Evolutionary conservation across 768 basidiomycete species (phyloP), one percentile per base, ranked within the genome.

Genomic region (Amanita rubescens): DNA sequence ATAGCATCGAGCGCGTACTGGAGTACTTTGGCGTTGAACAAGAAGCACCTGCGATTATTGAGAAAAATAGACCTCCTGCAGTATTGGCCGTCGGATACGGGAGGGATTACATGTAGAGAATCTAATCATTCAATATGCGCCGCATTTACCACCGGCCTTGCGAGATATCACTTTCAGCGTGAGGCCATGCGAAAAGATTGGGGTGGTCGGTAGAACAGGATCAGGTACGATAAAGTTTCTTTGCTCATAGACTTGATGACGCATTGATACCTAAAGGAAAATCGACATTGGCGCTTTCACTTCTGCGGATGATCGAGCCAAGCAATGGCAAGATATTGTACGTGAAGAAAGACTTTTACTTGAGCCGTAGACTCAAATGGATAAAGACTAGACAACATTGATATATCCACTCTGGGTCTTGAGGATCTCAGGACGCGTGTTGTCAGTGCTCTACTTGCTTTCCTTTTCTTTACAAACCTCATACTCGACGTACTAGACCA

Each of bases 1-100:
- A 85, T 60, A 81, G 83, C 35, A 79, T 87, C 1, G 86, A 89
- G 60, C 79, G 87, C 54, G 81, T 87, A 20, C 75, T 79, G 14
- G 85, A 87, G 64, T 87, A 87, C 61, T 70, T 87, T 17, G 76
- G 78, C 33, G 75, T 85, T 7, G 76, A 79, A 1, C 82, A 85
- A 63, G 86, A 89, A 65, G 82, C 84, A 0, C 81, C 83, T 38
- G 77, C 82, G 0, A 67, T 81, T 41, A 73, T 82, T 49, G 70
- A 78, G 24, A 71, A 74, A 34, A 71, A 61, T 48, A 73, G 80
- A 45, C 82, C 85, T n/a, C 85, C 85, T 1, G 85, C 84, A 1
- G n/a, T 81, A 81, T 56, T 87, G 85, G 85, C 85, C 85, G 3
- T 81, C 80, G 1, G 79, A 68, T 44, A 71, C 71, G 35, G 84